Evolutionary conservation across 805 yeast species (phyloP), one percentile per base, ranked within the genome.

Genomic region (Metschnikowia baotianmanensis): DNA sequence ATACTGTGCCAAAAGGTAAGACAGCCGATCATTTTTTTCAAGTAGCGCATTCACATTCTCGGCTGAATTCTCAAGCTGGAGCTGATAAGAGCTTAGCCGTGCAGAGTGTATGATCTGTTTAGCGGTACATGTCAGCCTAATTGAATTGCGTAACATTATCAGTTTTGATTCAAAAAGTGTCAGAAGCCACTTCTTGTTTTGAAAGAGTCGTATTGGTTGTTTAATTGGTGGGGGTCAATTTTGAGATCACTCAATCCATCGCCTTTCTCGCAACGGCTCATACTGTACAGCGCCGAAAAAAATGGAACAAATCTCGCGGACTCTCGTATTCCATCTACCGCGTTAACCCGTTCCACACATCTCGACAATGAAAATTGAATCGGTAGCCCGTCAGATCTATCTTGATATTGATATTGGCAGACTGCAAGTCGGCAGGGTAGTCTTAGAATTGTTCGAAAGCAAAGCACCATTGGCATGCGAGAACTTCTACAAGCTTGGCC

Each of bases 1-100:
- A 53, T 86, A 83, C 34, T 83, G 83, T 2, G 84, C 76, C 18
- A 86, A 62, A 13, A 86, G 59, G 42, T 75, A 75, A 1, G 90
- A 77, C 8, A 87, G 81, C 13, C 82, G 62, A 59, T 85, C 93
- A 42, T 58, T 66, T 20, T 58, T 63, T 49, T 65, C 72, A 6
- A 82, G 59, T 29, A 70, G 58, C 9, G 65, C 65, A 34, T 59
- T 53, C 45, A 82, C 71, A 47, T 77, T 76, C 40, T 65, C 71
- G 17, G 71, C 59, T n/a, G 63, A 46, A 40, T 47, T 65, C 52
- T 47, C 59, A 36, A 51, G 62, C 51, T 52, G 70, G 48, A 34
- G 48, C 36, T 42, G 40, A 38, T 50, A 50, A 23, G 51, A 41
- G 10, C 18, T 23, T 15, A 31, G 24, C n/a, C 34, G 31, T n/a